These are phyloP conservation scores for Zygosaccharomyces kombuchaensis DNA, from an alignment of 805 yeast genomes.

Conservation along the genomic window DNA sequence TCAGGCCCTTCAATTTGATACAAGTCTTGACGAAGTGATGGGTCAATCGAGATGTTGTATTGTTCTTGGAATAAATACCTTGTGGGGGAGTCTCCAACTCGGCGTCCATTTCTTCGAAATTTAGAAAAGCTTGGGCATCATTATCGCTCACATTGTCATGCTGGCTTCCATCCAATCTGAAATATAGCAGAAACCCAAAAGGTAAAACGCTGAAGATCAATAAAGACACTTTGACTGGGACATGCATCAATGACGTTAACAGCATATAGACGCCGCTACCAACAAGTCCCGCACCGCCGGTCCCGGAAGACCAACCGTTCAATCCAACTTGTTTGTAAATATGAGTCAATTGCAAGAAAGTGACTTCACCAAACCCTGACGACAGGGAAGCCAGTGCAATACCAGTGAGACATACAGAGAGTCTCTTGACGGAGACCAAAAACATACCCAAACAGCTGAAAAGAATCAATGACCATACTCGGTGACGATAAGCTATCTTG, in stretches of 20 bases:
- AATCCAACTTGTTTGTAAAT: slow-evolving; percentile 58
- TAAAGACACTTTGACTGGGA: slow-evolving; percentile 52
- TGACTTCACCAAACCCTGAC: slow-evolving; percentile 87
- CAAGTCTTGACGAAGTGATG: slow-evolving; percentile 30
- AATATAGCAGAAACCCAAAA: slow-evolving; percentile 43
- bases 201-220: slow-evolving; percentile 57
- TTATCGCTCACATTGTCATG: slow-evolving; percentile 8
- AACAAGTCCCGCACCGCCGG: slow-evolving; percentile 90
- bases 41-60: slow-evolving; percentile 3
- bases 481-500: slow-evolving; percentile 47
- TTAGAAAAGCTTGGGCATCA: slow-evolving; percentile 8
- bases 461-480: slow-evolving; percentile 52
- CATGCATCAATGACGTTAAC: slow-evolving; percentile 61
- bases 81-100: slow-evolving; percentile 4
- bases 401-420: slow-evolving; percentile 53
- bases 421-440: slow-evolving; percentile 40
- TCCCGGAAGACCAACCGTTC: slow-evolving; percentile 89
- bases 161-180: slow-evolving; percentile 22
- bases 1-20: slow-evolving; percentile 39
- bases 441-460: slow-evolving; percentile 74
- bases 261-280: slow-evolving; percentile 74
- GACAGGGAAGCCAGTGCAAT: slow-evolving; percentile 75
- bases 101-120: slow-evolving; percentile 7
- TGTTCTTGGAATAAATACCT: slow-evolving; percentile 4
- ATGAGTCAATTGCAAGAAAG: slow-evolving; percentile 84